A percentile compares a stretch with the other conserved stretches of the same genome.
These are phyloP conservation scores for Sisymbrium irio DNA, from an alignment of 345 rosid species.

Conservation along the genomic window DNA sequence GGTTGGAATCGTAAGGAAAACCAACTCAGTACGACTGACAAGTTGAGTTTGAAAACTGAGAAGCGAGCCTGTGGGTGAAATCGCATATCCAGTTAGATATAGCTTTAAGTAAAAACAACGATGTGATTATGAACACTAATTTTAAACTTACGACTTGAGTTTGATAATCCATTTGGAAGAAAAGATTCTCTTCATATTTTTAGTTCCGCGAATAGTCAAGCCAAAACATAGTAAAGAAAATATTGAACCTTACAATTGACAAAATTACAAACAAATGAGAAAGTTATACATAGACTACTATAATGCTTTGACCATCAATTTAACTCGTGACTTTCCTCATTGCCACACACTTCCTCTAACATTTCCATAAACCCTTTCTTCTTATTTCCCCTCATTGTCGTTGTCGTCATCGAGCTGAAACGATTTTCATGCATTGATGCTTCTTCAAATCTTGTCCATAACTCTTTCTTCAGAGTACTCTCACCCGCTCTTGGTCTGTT, in stretches of 20 bases:
- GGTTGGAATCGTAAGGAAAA: too few species aligned
- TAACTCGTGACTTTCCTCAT: constrained; percentile 34
- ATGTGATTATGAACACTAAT: too few species aligned
- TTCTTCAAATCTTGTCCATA: constrained; percentile 94
- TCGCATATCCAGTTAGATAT: too few species aligned
- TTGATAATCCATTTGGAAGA: too few species aligned
- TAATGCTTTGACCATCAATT: not conserved
- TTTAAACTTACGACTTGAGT: too few species aligned
- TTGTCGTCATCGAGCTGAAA: constrained; percentile 30
- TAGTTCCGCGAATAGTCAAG: too few species aligned
- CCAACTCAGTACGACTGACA: too few species aligned
- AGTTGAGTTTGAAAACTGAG: too few species aligned
- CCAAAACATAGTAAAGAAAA: not conserved
- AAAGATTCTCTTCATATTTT: too few species aligned
- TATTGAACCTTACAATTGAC: not conserved
- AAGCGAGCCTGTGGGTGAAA: too few species aligned
- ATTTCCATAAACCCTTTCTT: constrained; percentile 79
- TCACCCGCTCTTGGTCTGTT: constrained; percentile 70
- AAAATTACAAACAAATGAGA: constrained; percentile 19
- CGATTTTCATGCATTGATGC: constrained; percentile 46
- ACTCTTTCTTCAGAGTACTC: constrained; percentile 84
- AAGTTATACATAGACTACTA: not conserved
- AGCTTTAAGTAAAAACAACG: too few species aligned
- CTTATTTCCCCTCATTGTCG: constrained; percentile 30
- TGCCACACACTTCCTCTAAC: constrained; percentile 82